Base-by-base conservation (phyloP, 441 rosid genomes). In the Brassica hybrid region DNA sequence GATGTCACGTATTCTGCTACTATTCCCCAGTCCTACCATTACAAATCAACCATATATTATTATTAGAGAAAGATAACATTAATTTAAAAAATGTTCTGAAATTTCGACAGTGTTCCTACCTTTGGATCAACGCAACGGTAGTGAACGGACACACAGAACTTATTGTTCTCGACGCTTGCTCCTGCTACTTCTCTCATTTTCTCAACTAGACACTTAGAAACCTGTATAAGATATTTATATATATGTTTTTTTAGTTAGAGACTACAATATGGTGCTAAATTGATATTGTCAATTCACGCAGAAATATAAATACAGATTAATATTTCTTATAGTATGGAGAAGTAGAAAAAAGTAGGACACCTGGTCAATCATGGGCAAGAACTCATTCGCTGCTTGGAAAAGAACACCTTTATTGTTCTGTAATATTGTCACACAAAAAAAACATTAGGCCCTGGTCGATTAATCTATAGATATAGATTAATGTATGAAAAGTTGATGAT, bases 81-180 rank as follows among this genome's bases (percentile, higher is more conserved):
- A 19, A 4, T 57, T 21, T 1, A 57, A 57, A 19, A 10, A 36
- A 36, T 36, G 43, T 57, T 57, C 12, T 54, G 16, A 63, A 64
- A 30, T 30, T 12, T 50, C 1, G 12, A 16, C 2, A 41, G 0
- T 6, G 50, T 68, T 54, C 1, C 18, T 77, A 86, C 91, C 84
- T 83, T 86, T 81, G 83, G 90, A 78, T 88, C 89, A 60, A 89
- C 94, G 45, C 90, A 83, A 7, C 94, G 87, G 66, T 81, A 89
- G 79, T 89, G 94, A 52, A 89, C 91, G 25, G 94, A 86, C 12
- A 87, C 80, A 65, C 93, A 89, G 2, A 89, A 88, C 76, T 86
- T 88, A 81, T 89, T 89, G 73, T 89, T 88, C 80, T 89, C 94
- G 62, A 89, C 90, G 67, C 34, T 76, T 25, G 87, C 88, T 68